Base-by-base conservation (phyloP, 2,329 filamentous ascomycete genomes). In the Cladophialophora exuberans region DNA sequence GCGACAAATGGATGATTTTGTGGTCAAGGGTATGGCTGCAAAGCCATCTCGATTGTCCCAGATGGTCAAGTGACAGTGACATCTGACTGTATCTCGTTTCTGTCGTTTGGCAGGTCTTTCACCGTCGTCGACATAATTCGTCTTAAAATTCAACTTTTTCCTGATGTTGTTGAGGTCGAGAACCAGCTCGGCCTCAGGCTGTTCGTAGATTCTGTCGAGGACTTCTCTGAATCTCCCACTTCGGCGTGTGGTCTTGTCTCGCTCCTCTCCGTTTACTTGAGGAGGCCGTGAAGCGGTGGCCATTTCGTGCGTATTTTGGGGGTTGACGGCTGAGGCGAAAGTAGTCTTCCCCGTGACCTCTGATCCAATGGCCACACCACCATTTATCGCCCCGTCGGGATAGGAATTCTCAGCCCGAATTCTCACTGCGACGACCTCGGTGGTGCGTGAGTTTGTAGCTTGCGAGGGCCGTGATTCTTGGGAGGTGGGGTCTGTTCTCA, bases 141-240 rank as follows among this genome's bases (percentile, higher is more conserved):
- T 52, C 22, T 56, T 58, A 52, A 60, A 63, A 28, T 63, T 64
- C 30, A 64, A 55, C 45, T 60, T 64, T 36, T 57, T 64, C 22
- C 61, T 42, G 30, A 64, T 62, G 39, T 46, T 64, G 17, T 25
- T 58, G 15, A 62, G 28, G 20, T 62, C 59, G 23, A 64, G 36
- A 5, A 44, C 36, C 11, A 64, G 47, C 45, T 63, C 54, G 6
- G 56, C 47, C 20, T 57, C 47, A n/a, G 48, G 28, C 7, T 58
- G 30, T 25, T 54, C 33, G 22, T 57, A 31, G 46, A 43, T 31
- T 41, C 48, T 58, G 18, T 56, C 39, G 5, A 48, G 17, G n/a
- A 61, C 26, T n/a, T 36, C 30, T 26, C 55, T 38, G 13, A 62
- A 42, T 15, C 39, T 42, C 20, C 11, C 13, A 23, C 60, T 60